phyloP scores from a whole-genome alignment of 2,329 filamentous ascomycete species.

The Fusarium duplospermum region DNA sequence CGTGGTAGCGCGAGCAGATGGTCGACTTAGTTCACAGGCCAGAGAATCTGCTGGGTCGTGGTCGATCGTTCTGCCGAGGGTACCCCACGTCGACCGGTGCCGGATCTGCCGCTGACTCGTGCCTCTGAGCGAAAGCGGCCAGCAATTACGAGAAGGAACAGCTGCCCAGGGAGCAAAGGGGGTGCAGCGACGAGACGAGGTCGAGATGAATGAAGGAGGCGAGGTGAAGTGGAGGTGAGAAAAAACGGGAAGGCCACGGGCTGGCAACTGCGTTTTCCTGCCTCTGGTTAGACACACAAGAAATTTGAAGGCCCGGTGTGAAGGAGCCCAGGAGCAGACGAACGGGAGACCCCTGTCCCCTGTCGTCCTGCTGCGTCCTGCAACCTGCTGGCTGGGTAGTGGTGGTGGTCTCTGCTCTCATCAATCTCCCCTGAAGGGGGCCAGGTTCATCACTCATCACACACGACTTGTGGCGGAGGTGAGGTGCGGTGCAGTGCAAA shows the following conservation, averaged over 20 bases:
- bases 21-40: constrained; percentile 42
- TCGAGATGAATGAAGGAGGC: constrained; percentile 12
- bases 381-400: constrained; percentile 30
- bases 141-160: constrained; percentile 40
- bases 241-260: constrained; percentile 30
- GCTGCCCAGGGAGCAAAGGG: constrained; percentile 26
- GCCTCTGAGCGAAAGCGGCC: constrained; percentile 44
- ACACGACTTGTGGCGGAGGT: constrained; percentile 43
- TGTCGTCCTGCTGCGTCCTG: constrained; percentile 37
- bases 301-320: constrained; percentile 29
- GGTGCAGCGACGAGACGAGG: constrained; percentile 22
- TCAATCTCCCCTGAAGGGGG: constrained; percentile 37
- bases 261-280: constrained; percentile 39
- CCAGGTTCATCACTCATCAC: constrained; percentile 32
- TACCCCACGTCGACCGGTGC: constrained; percentile 47
- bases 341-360: constrained; percentile 40
- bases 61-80: constrained; percentile 45
- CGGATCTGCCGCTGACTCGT: constrained; percentile 50
- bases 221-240: constrained; percentile 38
- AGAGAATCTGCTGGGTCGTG: constrained; percentile 36
- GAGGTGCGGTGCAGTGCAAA: constrained; percentile 17
- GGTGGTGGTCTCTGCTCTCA: constrained; percentile 38
- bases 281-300: constrained; percentile 12
- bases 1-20: constrained; percentile 43
- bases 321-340: constrained; percentile 32